Conservation (phyloP, 2,329 filamentous ascomycete genomes). For the Xylariomycetidae sp. region DNA sequence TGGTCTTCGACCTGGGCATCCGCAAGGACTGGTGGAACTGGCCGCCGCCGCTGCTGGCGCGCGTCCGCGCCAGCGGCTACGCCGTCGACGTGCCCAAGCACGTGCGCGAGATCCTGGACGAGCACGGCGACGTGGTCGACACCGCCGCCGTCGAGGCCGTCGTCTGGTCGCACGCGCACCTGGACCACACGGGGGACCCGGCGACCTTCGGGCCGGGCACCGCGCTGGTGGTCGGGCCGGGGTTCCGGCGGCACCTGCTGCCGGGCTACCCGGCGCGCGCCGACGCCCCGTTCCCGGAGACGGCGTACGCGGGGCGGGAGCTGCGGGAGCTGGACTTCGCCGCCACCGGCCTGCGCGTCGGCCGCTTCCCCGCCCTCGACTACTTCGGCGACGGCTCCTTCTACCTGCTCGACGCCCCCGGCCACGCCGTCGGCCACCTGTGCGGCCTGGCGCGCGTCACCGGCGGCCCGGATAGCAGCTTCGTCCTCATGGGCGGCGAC, state of each 20-base stretch:
- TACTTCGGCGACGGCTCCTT: slow-evolving; percentile 22
- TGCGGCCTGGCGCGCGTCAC: slow-evolving; percentile 21
- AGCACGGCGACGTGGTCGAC: slow-evolving; percentile 16
- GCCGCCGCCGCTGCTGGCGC: slow-evolving; percentile 4
- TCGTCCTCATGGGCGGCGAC: slow-evolving; percentile 21
- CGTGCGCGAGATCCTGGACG: slow-evolving; percentile 17
- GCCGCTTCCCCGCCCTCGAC: slow-evolving; percentile 15
- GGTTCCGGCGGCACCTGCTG: slow-evolving; percentile 10
- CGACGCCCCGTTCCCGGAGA: slow-evolving; percentile 8
- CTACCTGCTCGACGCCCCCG: slow-evolving; percentile 20
- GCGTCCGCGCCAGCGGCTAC: neutral
- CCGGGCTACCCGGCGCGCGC: slow-evolving; percentile 16
- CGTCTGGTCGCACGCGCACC: slow-evolving; percentile 20
- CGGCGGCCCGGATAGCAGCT: slow-evolving; percentile 22
- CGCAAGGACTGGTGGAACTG: slow-evolving; percentile 14
- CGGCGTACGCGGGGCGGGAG: slow-evolving; percentile 14
- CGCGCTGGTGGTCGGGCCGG: slow-evolving; percentile 15
- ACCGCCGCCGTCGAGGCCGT: slow-evolving; percentile 15
- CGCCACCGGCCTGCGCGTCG: slow-evolving; percentile 10
- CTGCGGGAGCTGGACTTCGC: slow-evolving; percentile 19
- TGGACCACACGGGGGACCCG: slow-evolving; percentile 19
- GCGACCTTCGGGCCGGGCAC: slow-evolving; percentile 15
- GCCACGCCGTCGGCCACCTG: slow-evolving; percentile 19
- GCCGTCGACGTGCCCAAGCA: slow-evolving; percentile 9
- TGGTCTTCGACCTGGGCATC: slow-evolving; percentile 20